Base-by-base conservation (phyloP, 306 rosid species). In the Pterocarpus santalinus region DNA sequence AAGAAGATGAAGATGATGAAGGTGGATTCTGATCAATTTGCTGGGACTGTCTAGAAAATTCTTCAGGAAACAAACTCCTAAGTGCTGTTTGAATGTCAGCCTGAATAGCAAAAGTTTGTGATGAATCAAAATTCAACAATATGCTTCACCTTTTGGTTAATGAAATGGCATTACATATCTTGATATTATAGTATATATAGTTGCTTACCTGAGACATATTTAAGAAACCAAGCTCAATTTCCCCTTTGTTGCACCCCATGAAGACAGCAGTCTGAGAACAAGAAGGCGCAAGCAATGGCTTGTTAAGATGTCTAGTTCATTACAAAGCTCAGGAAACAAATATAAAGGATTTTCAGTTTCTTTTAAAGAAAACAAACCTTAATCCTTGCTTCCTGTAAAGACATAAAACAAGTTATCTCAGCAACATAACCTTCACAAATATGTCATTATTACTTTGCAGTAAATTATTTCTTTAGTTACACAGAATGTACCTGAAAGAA, bases 171-270 rank as follows among this genome's bases (percentile, higher is more conserved):
- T 58, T 58, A 8, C 30, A 49, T 33, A 38, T 4, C 9, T 44
- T 39, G 39, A 58, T 22, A 3, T 56, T 7, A 12, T 28, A 33
- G 15, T 1, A 51, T 49, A 4, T 35, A 58, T 7, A 12, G 4
- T 14, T 55, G 11, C 80, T 87, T 84, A 94, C 98, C 89, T 87
- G 92, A 68, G 97, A 84, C 85, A 82, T 90, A 46, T 82, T 83
- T 58, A 92, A 79, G 76, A 91, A 87, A 14, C 99, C 99, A 46
- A 95, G 84, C 84, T 95, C 99, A 82, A 95, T 90, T 88, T 95
- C 99, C 46, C 99, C 97, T 65, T 71, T 83, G 77, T 81, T 91
- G 85, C 97, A 91, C 53, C 92, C 97, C 93, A 95, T 93, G 91
- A 93, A 95, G 76, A 91, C 83, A 41, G 92, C 92, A 62, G 87